Evolutionary conservation across 192 early-diverging fungal genomes (phyloP), one percentile per base, ranked within the genome.

Genomic region (Coemansia sp.): DNA sequence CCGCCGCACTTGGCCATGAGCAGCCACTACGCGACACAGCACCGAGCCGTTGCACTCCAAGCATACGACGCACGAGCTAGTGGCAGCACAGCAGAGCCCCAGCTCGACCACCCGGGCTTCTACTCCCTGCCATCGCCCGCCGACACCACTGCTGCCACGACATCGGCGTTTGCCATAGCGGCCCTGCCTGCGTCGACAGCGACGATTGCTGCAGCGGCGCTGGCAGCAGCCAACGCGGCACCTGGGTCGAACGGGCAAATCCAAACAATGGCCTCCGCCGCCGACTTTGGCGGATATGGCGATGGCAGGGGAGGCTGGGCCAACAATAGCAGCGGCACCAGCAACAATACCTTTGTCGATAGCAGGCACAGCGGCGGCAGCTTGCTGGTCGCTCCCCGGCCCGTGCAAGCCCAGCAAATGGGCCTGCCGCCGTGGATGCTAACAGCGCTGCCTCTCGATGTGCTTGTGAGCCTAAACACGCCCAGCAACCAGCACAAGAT

Each of bases 361-460:
- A 61, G 66, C 42, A 62, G 61, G 20, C 45, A 33, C 61, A 62
- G 61, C 53, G 73, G 67, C 43, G 72, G 63, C 28, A 67, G 73
- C 61, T 61, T 65, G 41, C 42, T 82, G 64, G 79, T 62, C 45
- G 79, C 79, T 66, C 79, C 79, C 55, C 79, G 79, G 63, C 79
- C 79, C n/a, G 73, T 82, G 55, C 20, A 70, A 25, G 79, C 73
- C 13, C 79, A 82, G 50, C 72, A 75, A 70, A 39, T 76, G 60
- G 64, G 43, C 31, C 70, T 73, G 57, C 74, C 79, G 35, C 20
- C 70, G 58, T 82, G 79, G 79, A 72, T 82, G 64, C 61, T 82
- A 35, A 63, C 70, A 2, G 73, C 78, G 18, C 78, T 80, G 58
- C 69, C 78, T 26, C 70, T 75, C 58, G 79, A 82, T 37, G 41